phyloP scores from a whole-genome alignment of 23 red algal genomes.

The Gracilariopsis chorda region DNA sequence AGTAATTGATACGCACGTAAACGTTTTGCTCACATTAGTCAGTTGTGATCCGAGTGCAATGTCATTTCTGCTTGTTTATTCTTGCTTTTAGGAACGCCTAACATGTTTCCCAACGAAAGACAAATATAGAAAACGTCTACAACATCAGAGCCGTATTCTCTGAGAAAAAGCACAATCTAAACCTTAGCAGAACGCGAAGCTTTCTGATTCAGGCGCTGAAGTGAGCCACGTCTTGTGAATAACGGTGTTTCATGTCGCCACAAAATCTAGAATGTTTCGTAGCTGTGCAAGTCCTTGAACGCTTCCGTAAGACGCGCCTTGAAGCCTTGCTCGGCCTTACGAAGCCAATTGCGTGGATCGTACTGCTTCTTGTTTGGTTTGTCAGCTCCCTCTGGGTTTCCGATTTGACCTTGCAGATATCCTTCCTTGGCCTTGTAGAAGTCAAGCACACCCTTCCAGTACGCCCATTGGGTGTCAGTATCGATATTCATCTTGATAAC shows the following conservation, averaged over 20 bases:
- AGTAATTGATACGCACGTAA: conserved; percentile 21
- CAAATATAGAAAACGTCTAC: no score
- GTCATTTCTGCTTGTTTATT: no score
- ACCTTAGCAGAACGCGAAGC: neutral
- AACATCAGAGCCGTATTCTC: neutral
- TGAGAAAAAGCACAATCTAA: neutral
- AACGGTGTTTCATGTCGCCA: neutral
- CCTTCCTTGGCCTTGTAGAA: conserved; percentile 80
- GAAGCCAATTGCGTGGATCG: conserved; percentile 68
- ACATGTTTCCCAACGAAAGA: no score
- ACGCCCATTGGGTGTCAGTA: conserved; percentile 76
- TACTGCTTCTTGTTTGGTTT: conserved; percentile 82
- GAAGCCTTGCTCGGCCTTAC: conserved; percentile 65
- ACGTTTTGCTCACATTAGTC: neutral
- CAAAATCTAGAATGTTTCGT: conserved; percentile 30
- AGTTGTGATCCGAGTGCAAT: neutral
- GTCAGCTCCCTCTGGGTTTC: conserved; percentile 72
- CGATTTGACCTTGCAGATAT: conserved; percentile 65
- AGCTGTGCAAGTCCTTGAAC: conserved; percentile 44
- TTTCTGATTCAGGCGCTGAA: neutral
- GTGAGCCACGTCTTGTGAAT: neutral
- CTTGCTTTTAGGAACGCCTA: no score
- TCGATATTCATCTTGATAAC: conserved; percentile 83
- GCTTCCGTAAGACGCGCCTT: conserved; percentile 59
- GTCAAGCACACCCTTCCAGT: conserved; percentile 67